Evolutionary conservation across 2,329 filamentous ascomycete species (phyloP).

Genomic region (Nothopassalora personata): DNA sequence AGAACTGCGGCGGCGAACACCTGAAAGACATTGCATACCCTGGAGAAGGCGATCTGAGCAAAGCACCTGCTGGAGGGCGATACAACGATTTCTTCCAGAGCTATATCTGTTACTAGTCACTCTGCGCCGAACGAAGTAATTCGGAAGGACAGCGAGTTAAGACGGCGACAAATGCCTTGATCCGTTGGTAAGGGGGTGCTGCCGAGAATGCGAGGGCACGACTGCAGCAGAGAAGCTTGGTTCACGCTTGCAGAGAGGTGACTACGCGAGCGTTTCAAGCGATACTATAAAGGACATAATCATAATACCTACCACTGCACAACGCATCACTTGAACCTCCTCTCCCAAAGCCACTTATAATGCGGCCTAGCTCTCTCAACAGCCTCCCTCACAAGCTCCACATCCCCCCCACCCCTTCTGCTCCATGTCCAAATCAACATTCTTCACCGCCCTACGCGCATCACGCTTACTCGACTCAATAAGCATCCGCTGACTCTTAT

Average conservation of each 20-base stretch:
- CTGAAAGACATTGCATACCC: conserved; percentile 9
- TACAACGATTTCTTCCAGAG: conserved; percentile 15
- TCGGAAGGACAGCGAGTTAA: neutral
- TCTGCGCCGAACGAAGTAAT: neutral
- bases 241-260: neutral
- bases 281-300: neutral
- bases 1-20: conserved; percentile 10
- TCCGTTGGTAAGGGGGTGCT: neutral
- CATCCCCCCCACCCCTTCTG: neutral
- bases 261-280: neutral
- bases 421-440: neutral
- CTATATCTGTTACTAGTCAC: conserved; percentile 16
- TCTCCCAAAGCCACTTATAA: neutral
- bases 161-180: neutral
- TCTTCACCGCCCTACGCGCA: neutral
- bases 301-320: neutral
- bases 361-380: neutral
- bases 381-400: neutral
- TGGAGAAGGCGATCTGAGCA: conserved; percentile 9
- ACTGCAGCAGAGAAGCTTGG: neutral
- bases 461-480: conserved; percentile 1
- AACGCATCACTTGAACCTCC: neutral
- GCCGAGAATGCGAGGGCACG: neutral
- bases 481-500: conserved; percentile 2
- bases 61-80: conserved; percentile 6